A percentile compares a stretch with the other conserved stretches of the same genome.
phyloP scores from a whole-genome alignment of 1,284 basidiomycete species.

The Cryptococcus floricola region DNA sequence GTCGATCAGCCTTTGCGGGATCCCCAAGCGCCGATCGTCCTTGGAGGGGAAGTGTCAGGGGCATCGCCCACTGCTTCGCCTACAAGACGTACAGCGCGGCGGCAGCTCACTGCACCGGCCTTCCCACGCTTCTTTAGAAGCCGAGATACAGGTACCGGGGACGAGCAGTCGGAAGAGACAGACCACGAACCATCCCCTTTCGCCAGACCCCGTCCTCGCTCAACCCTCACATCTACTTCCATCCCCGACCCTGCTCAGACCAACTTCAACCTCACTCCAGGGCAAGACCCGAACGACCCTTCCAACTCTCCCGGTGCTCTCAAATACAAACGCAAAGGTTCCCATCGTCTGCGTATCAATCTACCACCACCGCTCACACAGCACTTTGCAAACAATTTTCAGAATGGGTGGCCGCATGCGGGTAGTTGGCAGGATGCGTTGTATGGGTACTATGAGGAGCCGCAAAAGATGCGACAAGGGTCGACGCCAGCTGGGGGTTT shows the following conservation, averaged over 20 bases:
- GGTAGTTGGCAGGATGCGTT: conserved; percentile 46
- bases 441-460: conserved; percentile 31
- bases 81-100: background rate
- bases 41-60: too few species aligned
- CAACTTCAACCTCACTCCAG: background rate
- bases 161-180: conserved; percentile 8
- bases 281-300: background rate
- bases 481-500: background rate
- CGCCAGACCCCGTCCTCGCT: background rate
- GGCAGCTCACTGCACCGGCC: conserved; percentile 19
- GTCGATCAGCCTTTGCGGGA: conserved; percentile 14
- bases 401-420: conserved; percentile 40
- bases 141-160: conserved; percentile 7
- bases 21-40: background rate
- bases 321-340: conserved; percentile 6
- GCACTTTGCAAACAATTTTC: conserved; percentile 19
- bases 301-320: conserved; percentile 15
- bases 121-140: conserved; percentile 17
- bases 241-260: conserved; percentile 1
- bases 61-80: background rate
- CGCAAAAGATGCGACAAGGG: conserved; percentile 1
- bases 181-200: conserved; percentile 9
- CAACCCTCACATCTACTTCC: background rate
- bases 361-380: conserved; percentile 31
- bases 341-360: conserved; percentile 26